Base-by-base conservation (phyloP, 1,284 basidiomycete species). In the Schizopora paradoxa region DNA sequence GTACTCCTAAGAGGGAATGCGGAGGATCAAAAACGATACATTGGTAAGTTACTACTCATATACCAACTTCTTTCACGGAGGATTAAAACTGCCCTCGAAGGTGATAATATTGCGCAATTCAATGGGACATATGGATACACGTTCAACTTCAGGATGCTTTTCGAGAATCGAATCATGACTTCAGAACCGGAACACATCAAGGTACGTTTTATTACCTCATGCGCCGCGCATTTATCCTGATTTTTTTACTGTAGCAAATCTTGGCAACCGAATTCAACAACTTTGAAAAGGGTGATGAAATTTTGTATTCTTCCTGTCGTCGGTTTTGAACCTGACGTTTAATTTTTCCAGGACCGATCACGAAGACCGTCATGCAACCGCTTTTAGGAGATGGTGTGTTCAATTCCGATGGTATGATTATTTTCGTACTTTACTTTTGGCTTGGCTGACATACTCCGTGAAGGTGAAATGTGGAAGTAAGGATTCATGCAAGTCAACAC, bases 371-470 rank as follows among this genome's bases (percentile, higher is more conserved):
- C 47, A 55, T 70, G 26, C 48, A 55, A 23, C 62, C 66, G 2
- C 51, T 77, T 13, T 62, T 77, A 10, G 76, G 76, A 40, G 68
- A 68, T 4, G 70, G 70, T 0, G 68, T 74, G 11, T 74, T 75
- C 53, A 74, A 73, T 47, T 66, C 66, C n/a, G 70, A 72, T 43
- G 70, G 69, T 55, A 42, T 13, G 18, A 19, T 33, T 2, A 16
- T 19, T n/a, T n/a, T n/a, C n/a, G n/a, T n/a, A n/a, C n/a, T n/a
- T n/a, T n/a, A n/a, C n/a, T n/a, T n/a, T n/a, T n/a, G n/a, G n/a
- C n/a, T n/a, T n/a, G n/a, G n/a, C n/a, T n/a, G n/a, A n/a, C n/a
- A n/a, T n/a, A n/a, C n/a, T n/a, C n/a, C n/a, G n/a, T n/a, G 11
- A 25, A 67, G 66, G 59, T 19, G 62, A 67, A 2, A 64, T 66